These are phyloP conservation scores for Falciphora oryzae DNA, from an alignment of 2,329 filamentous ascomycete genomes.

Conservation along the genomic window DNA sequence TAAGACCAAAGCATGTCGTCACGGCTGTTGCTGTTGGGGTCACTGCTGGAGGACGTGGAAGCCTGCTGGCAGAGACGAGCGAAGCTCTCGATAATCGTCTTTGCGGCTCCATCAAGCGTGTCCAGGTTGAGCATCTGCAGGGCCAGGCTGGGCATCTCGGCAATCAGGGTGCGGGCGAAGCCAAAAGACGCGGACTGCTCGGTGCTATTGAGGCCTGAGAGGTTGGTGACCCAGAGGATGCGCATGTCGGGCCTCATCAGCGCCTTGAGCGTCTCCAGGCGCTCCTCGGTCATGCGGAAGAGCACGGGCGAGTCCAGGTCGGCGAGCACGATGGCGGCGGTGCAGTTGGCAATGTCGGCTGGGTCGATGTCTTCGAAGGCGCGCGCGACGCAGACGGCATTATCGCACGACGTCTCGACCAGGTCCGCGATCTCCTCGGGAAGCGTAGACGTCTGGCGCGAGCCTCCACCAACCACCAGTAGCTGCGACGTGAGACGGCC, in stretches of 20 bases:
- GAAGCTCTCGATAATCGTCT: conserved; percentile 18
- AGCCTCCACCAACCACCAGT: conserved; percentile 27
- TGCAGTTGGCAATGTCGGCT: conserved; percentile 19
- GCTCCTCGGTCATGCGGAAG: conserved; percentile 25
- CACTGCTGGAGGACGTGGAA: neutral
- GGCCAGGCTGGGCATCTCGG: conserved; percentile 25
- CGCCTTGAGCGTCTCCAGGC: conserved; percentile 21
- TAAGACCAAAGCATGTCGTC: conserved; percentile 21
- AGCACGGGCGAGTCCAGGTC: conserved; percentile 32
- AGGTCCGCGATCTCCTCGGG: conserved; percentile 15
- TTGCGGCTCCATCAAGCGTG: conserved; percentile 8
- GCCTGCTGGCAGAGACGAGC: conserved; percentile 15
- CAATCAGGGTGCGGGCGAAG: conserved; percentile 25
- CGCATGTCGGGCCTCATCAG: conserved; percentile 24
- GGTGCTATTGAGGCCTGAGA: conserved; percentile 17
- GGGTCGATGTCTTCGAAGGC: conserved; percentile 24
- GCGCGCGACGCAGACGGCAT: conserved; percentile 13
- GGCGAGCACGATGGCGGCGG: conserved; percentile 28
- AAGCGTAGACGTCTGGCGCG: conserved; percentile 15
- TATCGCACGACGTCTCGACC: conserved; percentile 19
- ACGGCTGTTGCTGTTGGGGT: neutral
- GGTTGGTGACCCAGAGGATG: conserved; percentile 26
- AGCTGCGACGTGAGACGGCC: conserved; percentile 15
- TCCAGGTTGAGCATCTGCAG: conserved; percentile 28
- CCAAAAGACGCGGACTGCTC: conserved; percentile 27